phyloP scores from a whole-genome alignment of 306 rosid genomes.

The Potentilla sterilis region DNA sequence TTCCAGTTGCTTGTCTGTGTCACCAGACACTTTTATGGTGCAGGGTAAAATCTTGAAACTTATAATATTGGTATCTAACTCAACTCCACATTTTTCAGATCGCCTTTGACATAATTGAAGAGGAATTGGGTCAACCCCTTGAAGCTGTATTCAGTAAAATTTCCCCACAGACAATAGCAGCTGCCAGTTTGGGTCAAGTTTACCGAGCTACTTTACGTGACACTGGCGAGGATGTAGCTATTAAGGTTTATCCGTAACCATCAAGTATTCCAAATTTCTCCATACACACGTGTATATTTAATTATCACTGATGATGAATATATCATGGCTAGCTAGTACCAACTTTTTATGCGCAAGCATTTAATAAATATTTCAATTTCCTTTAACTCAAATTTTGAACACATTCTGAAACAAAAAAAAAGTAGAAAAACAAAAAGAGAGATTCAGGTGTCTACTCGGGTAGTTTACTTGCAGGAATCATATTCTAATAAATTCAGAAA shows the following conservation, averaged over 20 bases:
- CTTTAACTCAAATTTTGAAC: not conserved
- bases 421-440: too few species aligned
- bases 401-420: not conserved
- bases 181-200: constrained; percentile 99
- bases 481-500: not conserved
- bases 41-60: constrained; percentile 6
- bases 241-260: constrained; percentile 50
- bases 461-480: not conserved
- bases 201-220: constrained; percentile 91
- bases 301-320: not conserved
- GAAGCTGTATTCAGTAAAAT: constrained; percentile 90
- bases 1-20: constrained; percentile 10
- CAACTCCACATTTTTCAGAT: constrained; percentile 48
- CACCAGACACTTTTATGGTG: constrained; percentile 7
- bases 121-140: constrained; percentile 89
- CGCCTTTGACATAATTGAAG: constrained; percentile 88
- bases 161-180: constrained; percentile 90
- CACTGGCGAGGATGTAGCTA: constrained; percentile 93
- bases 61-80: constrained; percentile 19
- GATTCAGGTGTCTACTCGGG: not conserved
- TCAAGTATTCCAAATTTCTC: not conserved
- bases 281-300: not conserved
- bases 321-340: not conserved
- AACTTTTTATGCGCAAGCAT: not conserved
- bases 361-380: not conserved